Evolutionary conservation across 192 early-diverging fungal species (phyloP).

Genomic region (Phycomyces nitens): DNA sequence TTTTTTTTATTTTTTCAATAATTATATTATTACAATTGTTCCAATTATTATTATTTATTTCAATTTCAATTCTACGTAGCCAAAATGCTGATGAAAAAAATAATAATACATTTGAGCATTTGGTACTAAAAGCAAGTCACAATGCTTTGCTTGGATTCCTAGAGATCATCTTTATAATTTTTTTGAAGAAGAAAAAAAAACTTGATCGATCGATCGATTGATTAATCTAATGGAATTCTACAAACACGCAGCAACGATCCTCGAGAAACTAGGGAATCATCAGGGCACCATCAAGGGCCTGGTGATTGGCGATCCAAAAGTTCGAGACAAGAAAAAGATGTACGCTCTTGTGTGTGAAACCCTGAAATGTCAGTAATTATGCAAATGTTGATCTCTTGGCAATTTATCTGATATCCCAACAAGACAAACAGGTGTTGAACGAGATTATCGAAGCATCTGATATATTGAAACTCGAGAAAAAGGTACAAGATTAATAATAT

Average conservation of each 20-base stretch:
- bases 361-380: slow-evolving; percentile 62
- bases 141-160: no score
- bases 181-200: no score
- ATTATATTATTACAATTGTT: no score
- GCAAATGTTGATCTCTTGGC: background rate
- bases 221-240: slow-evolving; percentile 69
- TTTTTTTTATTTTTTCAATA: no score
- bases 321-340: slow-evolving; percentile 78
- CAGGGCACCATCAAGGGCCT: slow-evolving; percentile 79
- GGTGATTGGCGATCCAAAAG: slow-evolving; percentile 60
- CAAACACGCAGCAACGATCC: slow-evolving; percentile 69
- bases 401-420: background rate
- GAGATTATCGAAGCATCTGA: slow-evolving; percentile 49
- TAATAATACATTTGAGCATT: no score
- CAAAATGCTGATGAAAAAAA: no score
- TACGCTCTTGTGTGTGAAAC: slow-evolving; percentile 92
- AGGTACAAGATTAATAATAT: slow-evolving; percentile 45
- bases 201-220: no score
- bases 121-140: no score
- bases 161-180: background rate
- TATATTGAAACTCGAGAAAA: slow-evolving; percentile 46
- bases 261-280: slow-evolving; percentile 65
- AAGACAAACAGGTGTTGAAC: slow-evolving; percentile 51
- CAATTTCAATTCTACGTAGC: no score
- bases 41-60: no score